Base-by-base conservation (phyloP, 805 yeast species). In the Lipomyces yamanashiensis region DNA sequence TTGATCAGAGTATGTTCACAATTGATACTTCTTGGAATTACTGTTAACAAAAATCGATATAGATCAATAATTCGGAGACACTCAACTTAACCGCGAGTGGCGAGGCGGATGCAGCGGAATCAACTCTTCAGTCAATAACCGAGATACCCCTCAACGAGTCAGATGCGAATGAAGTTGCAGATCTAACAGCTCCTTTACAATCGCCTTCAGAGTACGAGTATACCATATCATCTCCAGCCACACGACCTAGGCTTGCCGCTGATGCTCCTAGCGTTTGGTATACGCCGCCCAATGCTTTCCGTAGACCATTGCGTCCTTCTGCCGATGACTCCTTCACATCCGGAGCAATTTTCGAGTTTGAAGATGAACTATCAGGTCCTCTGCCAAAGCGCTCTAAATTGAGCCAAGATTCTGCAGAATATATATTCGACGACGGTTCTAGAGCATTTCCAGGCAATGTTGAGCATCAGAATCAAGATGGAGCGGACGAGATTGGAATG, bases 281-380 rank as follows among this genome's bases (percentile, higher is more conserved):
- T n/a, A 59, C 69, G 4, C 64, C 69, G 13, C 63, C 67, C 6
- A 53, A 40, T 12, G 34, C 48, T 2, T 36, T 64, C 12, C 64
- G 69, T 1, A 62, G 69, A 9, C 67, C 65, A 9, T 44, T 58
- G 28, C 47, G 41, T 9, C 64, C 64, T 12, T 59, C 69, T 3
- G 28, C 58, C 12, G 69, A 64, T 43, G 69, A 66, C 37, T 55
- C 65, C 19, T 59, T 66, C 40, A 55, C 68, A 8, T 59, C 68
- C n/a, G 69, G 68, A 21, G 62, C 63, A 13, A 59, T 66, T 34
- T 48, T 64, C 17, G 69, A 66, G 19, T 44, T 59, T 33, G 69
- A 66, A 19, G 64, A 63, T 13, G 60, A 54, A 13, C 54, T 66
- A n/a, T 49, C 67, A n/a, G 69, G 69, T 7, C 69, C 69, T 19